Percentiles rank a stretch among this genome's conserved stretches.
phyloP scores from a whole-genome alignment of 1,284 basidiomycete genomes.

The Tilletia horrida region DNA sequence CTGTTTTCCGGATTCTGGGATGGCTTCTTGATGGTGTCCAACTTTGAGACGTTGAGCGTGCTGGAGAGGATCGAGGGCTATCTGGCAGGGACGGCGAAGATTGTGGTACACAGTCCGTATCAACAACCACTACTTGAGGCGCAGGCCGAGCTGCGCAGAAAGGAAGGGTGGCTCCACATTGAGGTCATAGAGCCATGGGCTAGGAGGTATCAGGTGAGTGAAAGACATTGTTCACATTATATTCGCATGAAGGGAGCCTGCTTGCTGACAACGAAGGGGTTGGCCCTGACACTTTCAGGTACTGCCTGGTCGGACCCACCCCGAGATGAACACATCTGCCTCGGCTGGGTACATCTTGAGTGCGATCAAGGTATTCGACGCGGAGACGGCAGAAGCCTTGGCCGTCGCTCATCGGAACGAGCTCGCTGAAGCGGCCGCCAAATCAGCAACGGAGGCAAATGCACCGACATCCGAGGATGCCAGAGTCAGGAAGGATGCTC shows the following conservation, averaged over 20 bases:
- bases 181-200: slow-evolving; percentile 83
- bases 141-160: slow-evolving; percentile 68
- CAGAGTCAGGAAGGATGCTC: background rate
- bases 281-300: slow-evolving; percentile 57
- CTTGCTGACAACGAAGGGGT: background rate
- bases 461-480: background rate
- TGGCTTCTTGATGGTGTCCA: slow-evolving; percentile 70
- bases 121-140: slow-evolving; percentile 69
- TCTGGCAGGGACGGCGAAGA: slow-evolving; percentile 76
- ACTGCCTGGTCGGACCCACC: slow-evolving; percentile 90
- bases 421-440: background rate
- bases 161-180: slow-evolving; percentile 71
- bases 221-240: background rate
- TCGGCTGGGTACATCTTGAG: slow-evolving; percentile 84
- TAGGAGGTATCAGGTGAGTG: slow-evolving; percentile 72
- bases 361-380: slow-evolving; percentile 66
- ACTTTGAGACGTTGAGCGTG: slow-evolving; percentile 82
- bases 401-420: background rate
- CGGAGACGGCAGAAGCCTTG: background rate
- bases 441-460: background rate
- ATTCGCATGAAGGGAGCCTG: background rate
- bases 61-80: slow-evolving; percentile 71
- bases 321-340: slow-evolving; percentile 85
- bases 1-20: slow-evolving; percentile 67
- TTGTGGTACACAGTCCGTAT: slow-evolving; percentile 81